phyloP scores from a whole-genome alignment of 176 grass and related monocot genomes.

The Alloteropsis semialata region DNA sequence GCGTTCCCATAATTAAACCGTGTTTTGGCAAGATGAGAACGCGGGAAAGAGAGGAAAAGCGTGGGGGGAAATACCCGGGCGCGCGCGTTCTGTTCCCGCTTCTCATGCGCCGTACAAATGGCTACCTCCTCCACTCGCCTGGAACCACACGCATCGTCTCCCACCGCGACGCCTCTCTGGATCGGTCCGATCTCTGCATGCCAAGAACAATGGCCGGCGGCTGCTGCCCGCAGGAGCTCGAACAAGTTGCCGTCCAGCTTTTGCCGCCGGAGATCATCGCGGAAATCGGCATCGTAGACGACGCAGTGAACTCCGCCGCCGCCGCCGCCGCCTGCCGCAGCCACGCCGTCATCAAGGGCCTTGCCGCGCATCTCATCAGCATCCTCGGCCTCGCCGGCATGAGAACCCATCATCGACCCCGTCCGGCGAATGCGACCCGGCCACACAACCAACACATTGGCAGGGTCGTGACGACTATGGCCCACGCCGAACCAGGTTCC shows the following conservation, averaged over 20 bases:
- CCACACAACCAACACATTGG: too few relatives aligned
- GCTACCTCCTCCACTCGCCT: neutral
- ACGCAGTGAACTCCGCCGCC: neutral
- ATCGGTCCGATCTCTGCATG: neutral
- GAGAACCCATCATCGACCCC: neutral
- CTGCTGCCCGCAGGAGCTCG: slow-evolving; percentile 13
- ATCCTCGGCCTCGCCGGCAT: slow-evolving; percentile 24
- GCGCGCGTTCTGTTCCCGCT: neutral
- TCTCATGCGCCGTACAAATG: neutral
- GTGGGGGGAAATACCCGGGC: neutral
- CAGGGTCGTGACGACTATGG: neutral
- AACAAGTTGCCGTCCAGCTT: slow-evolving; percentile 6
- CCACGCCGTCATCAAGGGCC: slow-evolving; percentile 7
- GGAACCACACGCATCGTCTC: neutral
- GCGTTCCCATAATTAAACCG: slow-evolving; percentile 4
- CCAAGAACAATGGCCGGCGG: neutral
- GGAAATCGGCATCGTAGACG: slow-evolving; percentile 18
- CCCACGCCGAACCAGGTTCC: neutral
- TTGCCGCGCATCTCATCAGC: slow-evolving; percentile 17
- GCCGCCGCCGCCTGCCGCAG: neutral
- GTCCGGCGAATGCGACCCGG: neutral
- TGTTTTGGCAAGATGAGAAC: neutral
- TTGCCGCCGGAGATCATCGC: slow-evolving; percentile 29
- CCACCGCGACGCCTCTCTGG: neutral
- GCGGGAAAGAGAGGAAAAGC: neutral